Evolutionary conservation across 176 grass and related monocot genomes (phyloP), one percentile per base, ranked within the genome.

Genomic region (Secale cereale): DNA sequence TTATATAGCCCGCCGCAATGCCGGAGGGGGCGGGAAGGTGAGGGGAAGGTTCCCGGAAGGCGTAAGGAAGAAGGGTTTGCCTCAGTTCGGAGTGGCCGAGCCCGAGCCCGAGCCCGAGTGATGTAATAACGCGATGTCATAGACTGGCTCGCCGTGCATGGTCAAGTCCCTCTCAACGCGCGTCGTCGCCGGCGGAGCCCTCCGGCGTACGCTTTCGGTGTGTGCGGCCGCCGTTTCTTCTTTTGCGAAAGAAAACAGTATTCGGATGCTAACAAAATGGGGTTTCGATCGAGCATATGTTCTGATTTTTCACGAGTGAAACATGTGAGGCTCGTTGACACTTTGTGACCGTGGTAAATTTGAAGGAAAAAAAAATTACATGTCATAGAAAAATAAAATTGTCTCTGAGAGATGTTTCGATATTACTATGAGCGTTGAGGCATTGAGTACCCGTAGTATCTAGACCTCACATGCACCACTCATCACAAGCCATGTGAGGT

Each of bases 21-120:
- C 17, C 30, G 32, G 64, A 22, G 33, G 7, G 8, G 5, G 20
- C 45, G 80, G 73, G 83, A 89, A 92, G 76, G 10, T 69, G 79
- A 0, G 7, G n/a, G 66, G 90, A 92, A 92, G 83, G 56, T 89
- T 69, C 79, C 63, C 0, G 79, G 90, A 92, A 92, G 87, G 75
- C 35, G 87, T 30, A 60, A 59, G 29, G 83, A 82, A 78, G 40
- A 20, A 10, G 39, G 79, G 40, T 64, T 71, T 63, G 3, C 78
- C 76, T 77, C 5, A 20, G 14, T 68, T 35, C 61, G 16, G 70
- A 77, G 88, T 25, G 80, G 9, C 45, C 4, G 40, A 56, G 73
- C 16, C 7, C 61, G 22, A 27, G 75, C 70, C 45, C 4, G 40
- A 56, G 73, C 16, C 7, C 61, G 22, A 27, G 75, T 76, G 89